phyloP scores from a whole-genome alignment of 2,329 filamentous ascomycete genomes.

The Incumbomyces lentus region DNA sequence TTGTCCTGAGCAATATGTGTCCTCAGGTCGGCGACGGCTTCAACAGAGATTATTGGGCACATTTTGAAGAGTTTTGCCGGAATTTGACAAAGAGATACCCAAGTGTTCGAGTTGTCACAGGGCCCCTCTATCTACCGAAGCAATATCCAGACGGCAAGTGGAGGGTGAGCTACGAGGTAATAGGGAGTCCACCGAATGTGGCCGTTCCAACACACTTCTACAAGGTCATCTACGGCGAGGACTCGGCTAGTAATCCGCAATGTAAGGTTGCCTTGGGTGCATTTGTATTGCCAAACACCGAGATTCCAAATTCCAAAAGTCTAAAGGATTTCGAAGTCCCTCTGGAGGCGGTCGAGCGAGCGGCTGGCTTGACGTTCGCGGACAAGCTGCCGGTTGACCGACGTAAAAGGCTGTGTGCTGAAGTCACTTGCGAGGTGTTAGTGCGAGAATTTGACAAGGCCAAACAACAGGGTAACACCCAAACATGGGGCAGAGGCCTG shows the following conservation, averaged over 20 bases:
- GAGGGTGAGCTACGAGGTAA: constrained; percentile 91
- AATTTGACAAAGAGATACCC: constrained; percentile 72
- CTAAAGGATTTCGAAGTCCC: constrained; percentile 91
- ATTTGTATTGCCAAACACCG: constrained; percentile 88
- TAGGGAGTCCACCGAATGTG: constrained; percentile 83
- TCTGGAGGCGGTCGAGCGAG: constrained; percentile 81
- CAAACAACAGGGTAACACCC: constrained; percentile 36
- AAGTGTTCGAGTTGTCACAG: constrained; percentile 81
- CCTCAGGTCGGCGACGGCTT: constrained; percentile 97
- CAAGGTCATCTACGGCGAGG: constrained; percentile 96
- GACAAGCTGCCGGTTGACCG: constrained; percentile 62
- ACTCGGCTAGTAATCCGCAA: constrained; percentile 46
- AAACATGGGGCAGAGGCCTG: constrained; percentile 3
- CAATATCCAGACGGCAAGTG: constrained; percentile 86
- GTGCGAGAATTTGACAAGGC: constrained; percentile 66
- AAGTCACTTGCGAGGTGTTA: constrained; percentile 72
- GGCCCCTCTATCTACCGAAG: constrained; percentile 83
- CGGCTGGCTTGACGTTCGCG: constrained; percentile 85
- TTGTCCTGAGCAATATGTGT: constrained; percentile 91
- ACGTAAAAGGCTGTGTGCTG: constrained; percentile 70
- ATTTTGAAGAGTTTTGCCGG: constrained; percentile 95
- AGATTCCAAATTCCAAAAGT: constrained; percentile 77
- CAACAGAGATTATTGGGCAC: constrained; percentile 98
- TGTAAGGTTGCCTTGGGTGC: constrained; percentile 82
- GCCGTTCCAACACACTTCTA: constrained; percentile 98